Conservation (phyloP, 495 filamentous ascomycete genomes). For the Aspergillus conjunctus region DNA sequence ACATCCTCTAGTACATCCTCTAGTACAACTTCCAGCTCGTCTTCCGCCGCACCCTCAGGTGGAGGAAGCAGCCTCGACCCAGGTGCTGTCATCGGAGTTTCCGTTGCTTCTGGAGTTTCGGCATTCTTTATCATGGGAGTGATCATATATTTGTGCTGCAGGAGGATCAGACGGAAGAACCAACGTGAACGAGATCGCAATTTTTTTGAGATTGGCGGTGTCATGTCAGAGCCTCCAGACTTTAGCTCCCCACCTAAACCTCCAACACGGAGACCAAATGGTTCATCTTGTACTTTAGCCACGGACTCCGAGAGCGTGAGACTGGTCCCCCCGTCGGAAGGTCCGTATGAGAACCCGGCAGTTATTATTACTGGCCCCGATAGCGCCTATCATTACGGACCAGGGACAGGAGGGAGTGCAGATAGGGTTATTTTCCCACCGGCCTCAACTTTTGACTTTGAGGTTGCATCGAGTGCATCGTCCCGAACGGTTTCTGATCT, state of each 20-base stretch:
- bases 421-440: slow-evolving; percentile 34
- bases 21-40: slow-evolving; percentile 14
- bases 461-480: slow-evolving; percentile 30
- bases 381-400: slow-evolving; percentile 7
- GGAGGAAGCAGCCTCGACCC: slow-evolving; percentile 30
- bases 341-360: slow-evolving; percentile 25
- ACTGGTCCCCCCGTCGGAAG: slow-evolving; percentile 24
- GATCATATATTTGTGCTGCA: slow-evolving; percentile 40
- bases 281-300: slow-evolving; percentile 15
- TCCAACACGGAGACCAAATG: slow-evolving; percentile 22
- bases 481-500: slow-evolving; percentile 41
- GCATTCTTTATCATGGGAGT: slow-evolving; percentile 43
- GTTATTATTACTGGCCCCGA: slow-evolving; percentile 24
- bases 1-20: slow-evolving; percentile 6
- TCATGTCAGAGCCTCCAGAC: slow-evolving; percentile 45
- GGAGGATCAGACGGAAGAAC: slow-evolving; percentile 33
- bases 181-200: slow-evolving; percentile 27
- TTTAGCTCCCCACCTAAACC: slow-evolving; percentile 33
- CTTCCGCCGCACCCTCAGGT: background rate
- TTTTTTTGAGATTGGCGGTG: slow-evolving; percentile 48
- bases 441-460: slow-evolving; percentile 38
- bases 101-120: slow-evolving; percentile 43
- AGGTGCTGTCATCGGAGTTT: slow-evolving; percentile 45
- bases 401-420: slow-evolving; percentile 7
- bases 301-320: slow-evolving; percentile 24